Evolutionary conservation across 371 early-diverging fungal genomes (phyloP).

Genomic region (Apophysomyces ossiformis): DNA sequence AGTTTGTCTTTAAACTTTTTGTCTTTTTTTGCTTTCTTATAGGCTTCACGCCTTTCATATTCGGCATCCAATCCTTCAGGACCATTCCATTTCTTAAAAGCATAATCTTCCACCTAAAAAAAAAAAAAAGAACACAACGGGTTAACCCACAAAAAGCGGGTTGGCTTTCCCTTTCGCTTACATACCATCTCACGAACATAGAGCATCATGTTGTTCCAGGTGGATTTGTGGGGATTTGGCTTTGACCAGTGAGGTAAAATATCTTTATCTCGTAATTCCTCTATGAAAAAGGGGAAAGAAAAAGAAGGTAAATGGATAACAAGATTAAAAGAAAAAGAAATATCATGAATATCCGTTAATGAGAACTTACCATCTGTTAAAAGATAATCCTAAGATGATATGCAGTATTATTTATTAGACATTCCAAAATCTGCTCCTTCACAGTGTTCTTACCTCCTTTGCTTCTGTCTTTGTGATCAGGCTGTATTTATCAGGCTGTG

Average conservation of each 20-base stretch:
- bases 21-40: constrained; percentile 83
- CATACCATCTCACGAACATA: constrained; percentile 83
- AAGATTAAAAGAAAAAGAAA: no score
- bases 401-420: not conserved
- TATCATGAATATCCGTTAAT: not conserved
- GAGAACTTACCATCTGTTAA: constrained; percentile 75
- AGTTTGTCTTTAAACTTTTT: constrained; percentile 84
- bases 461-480: constrained; percentile 96
- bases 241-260: constrained; percentile 84
- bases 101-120: constrained; percentile 84
- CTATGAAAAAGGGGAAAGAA: constrained; percentile 27
- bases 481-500: constrained; percentile 82
- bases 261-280: constrained; percentile 82
- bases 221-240: constrained; percentile 94
- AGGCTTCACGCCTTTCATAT: constrained; percentile 82
- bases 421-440: not conserved
- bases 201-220: constrained; percentile 96
- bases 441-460: constrained; percentile 54
- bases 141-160: not conserved
- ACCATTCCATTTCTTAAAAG: constrained; percentile 92
- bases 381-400: constrained; percentile 72
- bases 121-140: not conserved
- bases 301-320: not conserved
- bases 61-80: constrained; percentile 87
- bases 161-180: not conserved